Evolutionary conservation across 2,329 filamentous ascomycete species (phyloP).

Genomic region (Colletotrichum trifolii): DNA sequence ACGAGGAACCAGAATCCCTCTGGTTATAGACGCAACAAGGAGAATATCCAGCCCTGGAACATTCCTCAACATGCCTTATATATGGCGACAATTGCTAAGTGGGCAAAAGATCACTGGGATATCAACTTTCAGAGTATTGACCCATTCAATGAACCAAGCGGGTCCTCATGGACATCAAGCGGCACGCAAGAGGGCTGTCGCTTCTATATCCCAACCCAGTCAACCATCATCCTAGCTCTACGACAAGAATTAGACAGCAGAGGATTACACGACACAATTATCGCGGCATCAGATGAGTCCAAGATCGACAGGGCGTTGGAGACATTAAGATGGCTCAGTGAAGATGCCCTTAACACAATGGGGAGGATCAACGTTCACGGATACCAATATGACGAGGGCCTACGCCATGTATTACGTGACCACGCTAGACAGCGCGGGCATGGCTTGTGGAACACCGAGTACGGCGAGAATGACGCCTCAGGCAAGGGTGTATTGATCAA

Average conservation of each 20-base stretch:
- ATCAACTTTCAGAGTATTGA: slow-evolving; percentile 52
- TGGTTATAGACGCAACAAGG: slow-evolving; percentile 47
- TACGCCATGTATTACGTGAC: slow-evolving; percentile 47
- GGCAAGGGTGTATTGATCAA: slow-evolving; percentile 48
- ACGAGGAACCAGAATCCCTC: slow-evolving; percentile 54
- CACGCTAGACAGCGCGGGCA: slow-evolving; percentile 42
- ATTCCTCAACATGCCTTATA: slow-evolving; percentile 51
- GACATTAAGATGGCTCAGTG: slow-evolving; percentile 47
- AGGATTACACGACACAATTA: slow-evolving; percentile 43
- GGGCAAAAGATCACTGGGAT: slow-evolving; percentile 51
- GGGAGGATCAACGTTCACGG: slow-evolving; percentile 56
- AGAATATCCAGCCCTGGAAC: slow-evolving; percentile 54
- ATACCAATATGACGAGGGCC: slow-evolving; percentile 50
- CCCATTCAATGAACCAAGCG: slow-evolving; percentile 55
- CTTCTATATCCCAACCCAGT: slow-evolving; percentile 49
- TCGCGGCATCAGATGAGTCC: slow-evolving; percentile 55
- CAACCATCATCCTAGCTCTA: slow-evolving; percentile 46
- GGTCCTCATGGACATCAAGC: slow-evolving; percentile 52
- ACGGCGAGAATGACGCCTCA: slow-evolving; percentile 53
- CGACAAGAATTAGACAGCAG: slow-evolving; percentile 48
- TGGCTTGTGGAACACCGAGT: slow-evolving; percentile 56
- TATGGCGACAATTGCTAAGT: slow-evolving; percentile 51
- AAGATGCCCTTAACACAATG: slow-evolving; percentile 43
- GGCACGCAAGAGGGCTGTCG: slow-evolving; percentile 61
- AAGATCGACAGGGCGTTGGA: slow-evolving; percentile 50